A percentile compares a stretch with the other conserved stretches of the same genome.
phyloP scores from a whole-genome alignment of 768 basidiomycete species.

The Psilocybe cyanescens region DNA sequence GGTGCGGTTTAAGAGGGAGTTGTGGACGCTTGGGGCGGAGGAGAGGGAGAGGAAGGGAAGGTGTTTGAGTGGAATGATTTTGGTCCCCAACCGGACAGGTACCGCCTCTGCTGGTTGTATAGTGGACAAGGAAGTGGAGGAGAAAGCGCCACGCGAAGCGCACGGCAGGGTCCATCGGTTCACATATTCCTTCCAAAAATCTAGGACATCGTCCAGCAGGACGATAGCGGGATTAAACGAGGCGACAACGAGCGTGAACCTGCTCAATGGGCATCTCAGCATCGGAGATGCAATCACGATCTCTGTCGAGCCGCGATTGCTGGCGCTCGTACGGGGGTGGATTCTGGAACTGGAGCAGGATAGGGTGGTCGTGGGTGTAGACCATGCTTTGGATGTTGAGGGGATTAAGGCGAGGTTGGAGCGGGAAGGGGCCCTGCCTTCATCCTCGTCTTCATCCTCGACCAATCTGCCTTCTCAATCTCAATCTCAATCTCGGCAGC shows the following conservation, averaged over 20 bases:
- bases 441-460: too few relatives aligned
- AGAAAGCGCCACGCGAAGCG: not conserved
- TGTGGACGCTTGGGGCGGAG: slow-evolving; percentile 88
- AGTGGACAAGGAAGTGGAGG: not conserved
- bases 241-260: slow-evolving; percentile 20
- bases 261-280: slow-evolving; percentile 81
- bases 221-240: too few relatives aligned
- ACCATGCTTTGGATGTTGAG: slow-evolving; percentile 61
- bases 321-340: slow-evolving; percentile 85
- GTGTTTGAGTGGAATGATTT: slow-evolving; percentile 81
- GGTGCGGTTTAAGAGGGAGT: slow-evolving; percentile 82
- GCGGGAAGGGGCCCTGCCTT: not conserved
- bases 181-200: slow-evolving; percentile 73
- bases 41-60: slow-evolving; percentile 84
- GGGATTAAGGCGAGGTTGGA: slow-evolving; percentile 13
- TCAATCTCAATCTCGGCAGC: not conserved
- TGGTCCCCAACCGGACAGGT: too few relatives aligned
- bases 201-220: slow-evolving; percentile 7
- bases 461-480: not conserved
- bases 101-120: not conserved
- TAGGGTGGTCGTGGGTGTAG: slow-evolving; percentile 77
- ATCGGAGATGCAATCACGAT: slow-evolving; percentile 84
- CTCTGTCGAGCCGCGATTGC: slow-evolving; percentile 85
- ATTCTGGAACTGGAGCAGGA: slow-evolving; percentile 71
- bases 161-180: slow-evolving; percentile 74